Evolutionary conservation across 2,329 filamentous ascomycete species (phyloP).

Genomic region (Penicillium paneum): DNA sequence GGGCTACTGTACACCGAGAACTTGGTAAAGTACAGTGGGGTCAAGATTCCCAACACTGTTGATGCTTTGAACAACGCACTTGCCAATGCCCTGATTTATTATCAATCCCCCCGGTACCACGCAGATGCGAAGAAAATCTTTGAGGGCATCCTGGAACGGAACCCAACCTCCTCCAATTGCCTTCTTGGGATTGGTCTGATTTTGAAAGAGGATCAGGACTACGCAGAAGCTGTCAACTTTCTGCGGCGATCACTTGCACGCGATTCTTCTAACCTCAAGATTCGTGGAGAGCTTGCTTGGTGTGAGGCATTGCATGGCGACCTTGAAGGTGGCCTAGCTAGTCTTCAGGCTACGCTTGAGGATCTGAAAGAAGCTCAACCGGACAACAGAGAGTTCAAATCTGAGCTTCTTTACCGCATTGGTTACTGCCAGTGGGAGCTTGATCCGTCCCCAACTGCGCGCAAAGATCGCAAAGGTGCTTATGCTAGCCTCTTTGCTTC

Average conservation of each 20-base stretch:
- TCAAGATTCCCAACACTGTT: slow-evolving; percentile 64
- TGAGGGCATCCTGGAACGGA: slow-evolving; percentile 71
- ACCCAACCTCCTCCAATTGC: slow-evolving; percentile 72
- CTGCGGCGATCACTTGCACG: slow-evolving; percentile 70
- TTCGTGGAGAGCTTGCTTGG: slow-evolving; percentile 88
- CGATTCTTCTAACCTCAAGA: slow-evolving; percentile 70
- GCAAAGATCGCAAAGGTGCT: slow-evolving; percentile 76
- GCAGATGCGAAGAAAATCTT: slow-evolving; percentile 84
- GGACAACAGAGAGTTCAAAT: slow-evolving; percentile 67
- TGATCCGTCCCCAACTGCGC: slow-evolving; percentile 67
- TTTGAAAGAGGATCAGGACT: slow-evolving; percentile 90
- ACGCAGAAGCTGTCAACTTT: slow-evolving; percentile 75
- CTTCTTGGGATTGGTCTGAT: slow-evolving; percentile 89
- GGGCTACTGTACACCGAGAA: slow-evolving; percentile 60
- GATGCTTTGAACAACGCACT: slow-evolving; percentile 75
- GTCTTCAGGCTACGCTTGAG: slow-evolving; percentile 67
- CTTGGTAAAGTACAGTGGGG: slow-evolving; percentile 64
- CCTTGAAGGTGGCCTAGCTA: slow-evolving; percentile 62
- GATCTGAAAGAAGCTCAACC: slow-evolving; percentile 61
- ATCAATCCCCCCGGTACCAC: slow-evolving; percentile 86
- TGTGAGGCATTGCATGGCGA: slow-evolving; percentile 81
- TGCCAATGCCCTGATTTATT: slow-evolving; percentile 83
- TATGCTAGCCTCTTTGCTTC: slow-evolving; percentile 81
- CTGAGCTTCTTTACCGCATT: slow-evolving; percentile 81
- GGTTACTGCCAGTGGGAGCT: slow-evolving; percentile 84